Conservation (phyloP, 305 asterid species). For the Fraxinus sp. region DNA sequence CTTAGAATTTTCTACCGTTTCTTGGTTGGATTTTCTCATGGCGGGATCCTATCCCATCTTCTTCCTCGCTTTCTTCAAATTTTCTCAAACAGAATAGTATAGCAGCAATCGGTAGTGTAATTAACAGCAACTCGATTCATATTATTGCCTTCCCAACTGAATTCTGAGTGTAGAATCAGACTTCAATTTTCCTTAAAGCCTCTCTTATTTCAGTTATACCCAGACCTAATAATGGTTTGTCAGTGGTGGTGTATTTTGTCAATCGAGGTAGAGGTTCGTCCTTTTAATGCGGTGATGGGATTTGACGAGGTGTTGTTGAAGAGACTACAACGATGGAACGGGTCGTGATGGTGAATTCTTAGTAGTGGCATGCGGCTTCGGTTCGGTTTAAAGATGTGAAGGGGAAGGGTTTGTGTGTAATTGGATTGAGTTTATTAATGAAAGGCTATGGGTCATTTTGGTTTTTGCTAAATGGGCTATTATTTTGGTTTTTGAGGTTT, state of each 20-base stretch:
- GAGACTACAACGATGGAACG: background rate
- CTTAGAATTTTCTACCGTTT: background rate
- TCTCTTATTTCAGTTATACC: background rate
- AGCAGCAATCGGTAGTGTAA: background rate
- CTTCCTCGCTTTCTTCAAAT: background rate
- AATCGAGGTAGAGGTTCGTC: background rate
- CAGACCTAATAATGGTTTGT: constrained; percentile 34
- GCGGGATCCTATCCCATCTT: background rate
- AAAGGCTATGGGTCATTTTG: background rate
- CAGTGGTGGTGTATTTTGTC: background rate
- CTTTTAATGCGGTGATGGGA: background rate
- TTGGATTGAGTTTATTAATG: background rate
- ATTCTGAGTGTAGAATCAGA: constrained; percentile 61
- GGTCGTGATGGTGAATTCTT: background rate
- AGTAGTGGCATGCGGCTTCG: background rate
- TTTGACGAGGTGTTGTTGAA: background rate
- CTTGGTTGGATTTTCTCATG: background rate
- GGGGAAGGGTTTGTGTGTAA: background rate
- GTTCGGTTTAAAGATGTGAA: background rate
- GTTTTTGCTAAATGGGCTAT: background rate
- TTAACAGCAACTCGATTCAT: background rate
- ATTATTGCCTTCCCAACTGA: background rate
- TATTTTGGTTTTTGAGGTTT: background rate
- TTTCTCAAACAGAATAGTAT: background rate
- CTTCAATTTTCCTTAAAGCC: constrained; percentile 39